Evolutionary conservation across 805 yeast species (phyloP).

Genomic region (Spathaspora hagerdaliae): DNA sequence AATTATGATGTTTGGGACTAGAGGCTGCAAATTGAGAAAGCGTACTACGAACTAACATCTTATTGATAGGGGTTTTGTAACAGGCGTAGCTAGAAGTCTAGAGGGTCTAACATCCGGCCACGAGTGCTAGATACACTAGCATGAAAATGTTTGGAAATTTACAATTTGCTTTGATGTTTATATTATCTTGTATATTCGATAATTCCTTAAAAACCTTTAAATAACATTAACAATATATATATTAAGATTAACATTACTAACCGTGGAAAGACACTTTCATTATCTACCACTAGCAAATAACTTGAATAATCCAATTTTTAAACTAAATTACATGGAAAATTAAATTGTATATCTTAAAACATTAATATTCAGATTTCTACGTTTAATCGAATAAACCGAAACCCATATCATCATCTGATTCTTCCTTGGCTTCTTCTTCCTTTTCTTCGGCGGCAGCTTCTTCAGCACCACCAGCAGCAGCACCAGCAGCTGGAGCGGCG

Average conservation of each 20-base stretch:
- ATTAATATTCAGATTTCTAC: background rate
- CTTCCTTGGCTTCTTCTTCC: conserved; percentile 34
- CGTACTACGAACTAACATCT: no score
- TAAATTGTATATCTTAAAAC: background rate
- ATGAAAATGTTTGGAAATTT: no score
- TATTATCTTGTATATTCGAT: conserved; percentile 1
- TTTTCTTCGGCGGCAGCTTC: conserved; percentile 32
- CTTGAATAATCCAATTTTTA: background rate
- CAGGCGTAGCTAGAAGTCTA: no score
- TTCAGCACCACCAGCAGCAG: conserved; percentile 30
- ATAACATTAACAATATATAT: background rate
- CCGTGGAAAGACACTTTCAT: background rate
- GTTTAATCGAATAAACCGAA: conserved; percentile 43
- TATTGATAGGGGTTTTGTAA: no score
- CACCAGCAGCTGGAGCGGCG: conserved; percentile 33
- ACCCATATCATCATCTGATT: conserved; percentile 40
- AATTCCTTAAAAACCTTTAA: background rate
- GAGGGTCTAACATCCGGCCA: no score
- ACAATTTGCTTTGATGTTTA: no score
- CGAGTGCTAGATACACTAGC: no score
- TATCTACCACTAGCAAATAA: background rate
- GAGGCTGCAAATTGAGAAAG: no score
- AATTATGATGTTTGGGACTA: no score
- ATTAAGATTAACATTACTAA: background rate
- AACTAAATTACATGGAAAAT: conserved; percentile 2